Conservation (phyloP, 768 basidiomycete genomes). For the Psilocybe cyanescens region DNA sequence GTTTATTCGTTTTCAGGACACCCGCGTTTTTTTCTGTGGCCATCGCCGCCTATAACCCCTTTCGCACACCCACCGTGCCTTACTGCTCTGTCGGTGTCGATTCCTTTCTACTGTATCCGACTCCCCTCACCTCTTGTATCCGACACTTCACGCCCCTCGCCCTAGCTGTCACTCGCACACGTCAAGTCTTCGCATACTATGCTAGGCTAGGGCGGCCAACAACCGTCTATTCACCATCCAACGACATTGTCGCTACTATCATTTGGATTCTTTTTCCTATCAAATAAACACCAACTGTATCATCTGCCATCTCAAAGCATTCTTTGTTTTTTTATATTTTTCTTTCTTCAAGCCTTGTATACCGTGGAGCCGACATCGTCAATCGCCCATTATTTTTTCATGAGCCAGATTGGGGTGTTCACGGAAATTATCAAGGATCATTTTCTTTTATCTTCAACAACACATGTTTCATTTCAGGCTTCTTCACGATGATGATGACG, state of each 20-base stretch:
- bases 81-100: not conserved
- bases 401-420: not conserved
- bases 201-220: slow-evolving; percentile 10
- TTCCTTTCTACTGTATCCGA: not conserved
- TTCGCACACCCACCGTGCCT: not conserved
- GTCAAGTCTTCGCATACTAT: not conserved
- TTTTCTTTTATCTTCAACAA: not conserved
- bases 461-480: not conserved
- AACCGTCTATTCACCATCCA: not conserved
- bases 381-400: not conserved
- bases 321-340: not conserved
- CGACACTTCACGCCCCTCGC: not conserved
- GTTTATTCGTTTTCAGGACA: slow-evolving; percentile 16
- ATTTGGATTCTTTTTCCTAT: slow-evolving; percentile 11
- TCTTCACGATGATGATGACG: not conserved
- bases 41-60: not conserved
- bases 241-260: slow-evolving; percentile 7
- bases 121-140: not conserved
- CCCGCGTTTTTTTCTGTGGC: slow-evolving; percentile 5
- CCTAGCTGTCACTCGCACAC: not conserved
- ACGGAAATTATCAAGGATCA: not conserved
- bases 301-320: slow-evolving; percentile 3
- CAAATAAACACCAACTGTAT: slow-evolving; percentile 16
- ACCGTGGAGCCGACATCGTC: not conserved
- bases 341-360: not conserved